These are phyloP conservation scores for Acrocalymma vagum DNA, from an alignment of 2,329 filamentous ascomycete genomes.

Conservation along the genomic window DNA sequence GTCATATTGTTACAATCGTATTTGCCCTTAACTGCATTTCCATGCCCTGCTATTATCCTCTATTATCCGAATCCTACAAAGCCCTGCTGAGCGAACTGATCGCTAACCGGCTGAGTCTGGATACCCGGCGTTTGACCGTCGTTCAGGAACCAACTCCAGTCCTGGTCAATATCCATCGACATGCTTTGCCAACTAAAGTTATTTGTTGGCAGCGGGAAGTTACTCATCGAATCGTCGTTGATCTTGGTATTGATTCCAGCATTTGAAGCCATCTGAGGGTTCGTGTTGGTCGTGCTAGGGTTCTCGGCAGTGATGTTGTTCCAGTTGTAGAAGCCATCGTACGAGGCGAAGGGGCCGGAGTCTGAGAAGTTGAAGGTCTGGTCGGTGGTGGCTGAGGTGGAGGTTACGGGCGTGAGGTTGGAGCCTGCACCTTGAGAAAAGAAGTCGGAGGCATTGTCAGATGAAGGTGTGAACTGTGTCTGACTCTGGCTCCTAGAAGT, in stretches of 20 bases:
- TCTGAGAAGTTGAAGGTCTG: slow-evolving; percentile 22
- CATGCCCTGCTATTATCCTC: background rate
- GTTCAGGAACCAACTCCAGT: slow-evolving; percentile 52
- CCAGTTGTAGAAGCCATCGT: slow-evolving; percentile 52
- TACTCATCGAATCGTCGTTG: slow-evolving; percentile 40
- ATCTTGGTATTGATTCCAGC: slow-evolving; percentile 25
- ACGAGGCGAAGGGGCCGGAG: slow-evolving; percentile 42
- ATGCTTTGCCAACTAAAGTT: slow-evolving; percentile 50
- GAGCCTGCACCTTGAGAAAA: slow-evolving; percentile 20
- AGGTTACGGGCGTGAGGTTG: slow-evolving; percentile 22
- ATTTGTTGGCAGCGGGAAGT: slow-evolving; percentile 43
- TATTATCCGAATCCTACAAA: slow-evolving; percentile 36
- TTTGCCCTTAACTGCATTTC: too few species aligned
- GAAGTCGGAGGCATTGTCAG: slow-evolving; percentile 15
- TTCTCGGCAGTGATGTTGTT: slow-evolving; percentile 28
- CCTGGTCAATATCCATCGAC: slow-evolving; percentile 52
- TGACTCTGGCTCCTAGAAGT: slow-evolving; percentile 1
- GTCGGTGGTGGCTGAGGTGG: slow-evolving; percentile 16
- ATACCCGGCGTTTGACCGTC: slow-evolving; percentile 27
- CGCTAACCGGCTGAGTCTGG: slow-evolving; percentile 3
- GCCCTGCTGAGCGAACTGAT: slow-evolving; percentile 27
- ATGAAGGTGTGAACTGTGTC: slow-evolving; percentile 20
- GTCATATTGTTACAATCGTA: too few species aligned
- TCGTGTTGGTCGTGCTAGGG: slow-evolving; percentile 1
- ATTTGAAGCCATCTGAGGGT: background rate